Evolutionary conservation across 2,329 filamentous ascomycete genomes (phyloP), one percentile per base, ranked within the genome.

Genomic region (Fusarium agapanthi): DNA sequence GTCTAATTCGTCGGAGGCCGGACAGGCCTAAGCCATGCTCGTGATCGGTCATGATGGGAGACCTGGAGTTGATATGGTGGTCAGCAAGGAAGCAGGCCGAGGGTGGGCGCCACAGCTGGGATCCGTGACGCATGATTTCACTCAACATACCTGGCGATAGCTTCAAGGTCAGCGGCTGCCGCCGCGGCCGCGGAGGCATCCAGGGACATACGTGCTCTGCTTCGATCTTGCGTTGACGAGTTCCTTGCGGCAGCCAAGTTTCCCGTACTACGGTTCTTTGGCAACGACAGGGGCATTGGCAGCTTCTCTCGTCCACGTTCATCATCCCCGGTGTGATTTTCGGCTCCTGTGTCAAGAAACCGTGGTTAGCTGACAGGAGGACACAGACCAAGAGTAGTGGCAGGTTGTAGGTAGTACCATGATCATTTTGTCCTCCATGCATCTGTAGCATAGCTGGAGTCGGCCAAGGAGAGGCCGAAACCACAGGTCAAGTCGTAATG

Each of bases 1-100:
- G 95, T 81, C 96, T 93, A 81, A 99, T 99, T 78, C 96, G 93
- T 80, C 95, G 92, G 79, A 99, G 88, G 75, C 96, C 95, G 63
- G 94, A 97, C 48, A 92, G 88, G 61, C 94, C 94, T 71, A 96
- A 84, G 76, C 94, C 94, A 86, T 96, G 93, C 79, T 97, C 95
- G 83, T 95, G 94, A 83, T 95, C 95, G 74, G 90, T 87, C 80
- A 97, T 89, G 80, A 97, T 88, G 79, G 94, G 90, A 78, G 93
- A 94, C 86, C 94, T 97, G 81, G 61, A 77, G 67, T 75, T 75
- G 67, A 53, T 62, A 64, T 61, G 74, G 70, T 73, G 73, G 79
- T 79, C 76, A 80, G 75, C 72, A 76, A 55, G 45, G 53, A 67
- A 67, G 45, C 51, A 60, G 61, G 59, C 65, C 54, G 61, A 66